Conservation (phyloP, 768 basidiomycete species). For the Filobasidium wieringae region DNA sequence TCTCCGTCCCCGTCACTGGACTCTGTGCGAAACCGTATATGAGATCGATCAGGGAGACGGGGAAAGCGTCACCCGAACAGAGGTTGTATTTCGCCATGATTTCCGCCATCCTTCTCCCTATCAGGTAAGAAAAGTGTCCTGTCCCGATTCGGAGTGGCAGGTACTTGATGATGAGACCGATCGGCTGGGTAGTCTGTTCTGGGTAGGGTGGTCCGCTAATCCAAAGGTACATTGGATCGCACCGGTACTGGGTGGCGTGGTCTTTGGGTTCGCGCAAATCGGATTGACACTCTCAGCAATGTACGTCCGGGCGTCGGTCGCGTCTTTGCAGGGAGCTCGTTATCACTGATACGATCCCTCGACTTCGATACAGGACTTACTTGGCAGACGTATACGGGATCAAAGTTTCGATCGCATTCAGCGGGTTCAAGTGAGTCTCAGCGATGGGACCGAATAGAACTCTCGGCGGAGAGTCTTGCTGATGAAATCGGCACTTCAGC, state of each 20-base stretch:
- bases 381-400: background rate
- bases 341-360: background rate
- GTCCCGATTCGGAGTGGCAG: too few species aligned
- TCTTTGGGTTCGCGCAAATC: background rate
- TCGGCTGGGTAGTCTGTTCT: background rate
- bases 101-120: background rate
- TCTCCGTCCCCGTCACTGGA: background rate
- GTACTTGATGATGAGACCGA: too few species aligned
- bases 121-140: too few species aligned
- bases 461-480: too few species aligned
- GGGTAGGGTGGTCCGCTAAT: background rate
- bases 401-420: background rate
- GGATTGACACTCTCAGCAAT: background rate
- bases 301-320: background rate
- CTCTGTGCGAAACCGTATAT: background rate
- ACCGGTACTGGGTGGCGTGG: background rate
- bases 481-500: background rate
- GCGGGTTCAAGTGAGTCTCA: background rate
- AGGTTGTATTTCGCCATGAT: background rate
- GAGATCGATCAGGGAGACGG: background rate
- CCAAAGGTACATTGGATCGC: background rate
- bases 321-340: background rate
- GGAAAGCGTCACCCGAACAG: background rate
- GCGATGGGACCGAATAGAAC: background rate
- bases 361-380: background rate